Base-by-base conservation (phyloP, 1,139 yeast genomes). In the Saccharomyces hybrid region DNA sequence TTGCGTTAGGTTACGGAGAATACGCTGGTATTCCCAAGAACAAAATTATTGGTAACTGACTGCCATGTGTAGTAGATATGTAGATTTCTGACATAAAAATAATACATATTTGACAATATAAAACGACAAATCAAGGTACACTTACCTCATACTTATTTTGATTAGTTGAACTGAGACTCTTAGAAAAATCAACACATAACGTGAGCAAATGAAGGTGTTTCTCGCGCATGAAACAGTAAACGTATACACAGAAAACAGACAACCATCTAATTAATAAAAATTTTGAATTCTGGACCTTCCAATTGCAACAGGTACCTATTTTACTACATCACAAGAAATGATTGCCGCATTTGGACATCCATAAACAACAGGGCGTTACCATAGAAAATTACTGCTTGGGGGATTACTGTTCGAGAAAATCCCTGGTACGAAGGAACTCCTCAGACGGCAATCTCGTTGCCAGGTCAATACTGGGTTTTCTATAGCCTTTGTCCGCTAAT, bases 1-100 rank as follows among this genome's bases (percentile, higher is more conserved):
- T 93, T 72, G 86, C 89, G 7, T 75, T 87, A 75, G 93, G 93
- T 27, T 93, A 89, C 73, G 91, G 88, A 53, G 99, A 93, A 74
- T 93, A 86, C 69, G 96, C 85, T 57, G 98, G 98, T 65, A 93
- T 95, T 67, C 98, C 98, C 53, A 69, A 68, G 52, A 71, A 71
- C 58, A 67, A 65, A 55, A 63, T 68, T n/a, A 16, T 47, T 12
- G 38, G 42, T 26, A 21, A 31, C 38, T 16, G 27, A 29, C 12
- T 9, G 12, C 9, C n/a, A n/a, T 8, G 31, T 28, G 31, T 11
- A 28, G 31, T 28, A 28, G 31, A 28, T 28, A 11, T 8, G 4
- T 28, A 11, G 31, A 28, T 28, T 24, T 24, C 26, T 24, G 6
- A 24, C 2, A 24, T 24, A 24, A 24, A 4, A 24, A 24, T 1